Evolutionary conservation across 345 rosid species (phyloP).

Genomic region (Fremontodendron californicum): DNA sequence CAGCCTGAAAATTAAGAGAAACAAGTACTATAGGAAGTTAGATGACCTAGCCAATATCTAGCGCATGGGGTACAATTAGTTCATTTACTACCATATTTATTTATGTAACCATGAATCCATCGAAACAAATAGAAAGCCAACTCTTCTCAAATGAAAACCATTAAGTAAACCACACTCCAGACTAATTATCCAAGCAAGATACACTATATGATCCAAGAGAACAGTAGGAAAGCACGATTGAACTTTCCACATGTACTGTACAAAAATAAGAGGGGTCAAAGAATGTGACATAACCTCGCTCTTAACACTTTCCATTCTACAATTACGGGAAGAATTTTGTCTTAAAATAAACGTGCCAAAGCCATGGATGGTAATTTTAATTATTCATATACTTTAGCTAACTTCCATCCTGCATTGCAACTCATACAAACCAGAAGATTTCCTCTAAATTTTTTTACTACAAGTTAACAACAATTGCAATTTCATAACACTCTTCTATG

Average conservation of each 20-base stretch:
- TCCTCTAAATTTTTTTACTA: no score
- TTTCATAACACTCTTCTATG: no score
- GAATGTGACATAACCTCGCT: neutral
- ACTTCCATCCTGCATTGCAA: no score
- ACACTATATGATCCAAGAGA: neutral
- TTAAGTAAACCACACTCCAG: neutral
- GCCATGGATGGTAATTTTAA: no score
- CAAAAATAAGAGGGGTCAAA: neutral
- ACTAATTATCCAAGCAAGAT: neutral
- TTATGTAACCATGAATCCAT: neutral
- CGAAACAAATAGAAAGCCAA: neutral
- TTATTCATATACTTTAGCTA: no score
- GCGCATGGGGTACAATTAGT: neutral
- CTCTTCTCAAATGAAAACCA: neutral
- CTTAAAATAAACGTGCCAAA: no score
- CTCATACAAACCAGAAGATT: no score
- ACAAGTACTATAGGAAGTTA: conserved; percentile 1
- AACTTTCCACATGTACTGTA: neutral
- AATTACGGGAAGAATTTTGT: no score
- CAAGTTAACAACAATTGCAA: no score
- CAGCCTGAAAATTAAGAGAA: conserved; percentile 55
- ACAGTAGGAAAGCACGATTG: neutral
- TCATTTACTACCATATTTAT: neutral
- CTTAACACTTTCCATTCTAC: no score
- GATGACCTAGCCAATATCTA: neutral